phyloP scores from a whole-genome alignment of 1,284 basidiomycete species.

The Volvariella volvacea region DNA sequence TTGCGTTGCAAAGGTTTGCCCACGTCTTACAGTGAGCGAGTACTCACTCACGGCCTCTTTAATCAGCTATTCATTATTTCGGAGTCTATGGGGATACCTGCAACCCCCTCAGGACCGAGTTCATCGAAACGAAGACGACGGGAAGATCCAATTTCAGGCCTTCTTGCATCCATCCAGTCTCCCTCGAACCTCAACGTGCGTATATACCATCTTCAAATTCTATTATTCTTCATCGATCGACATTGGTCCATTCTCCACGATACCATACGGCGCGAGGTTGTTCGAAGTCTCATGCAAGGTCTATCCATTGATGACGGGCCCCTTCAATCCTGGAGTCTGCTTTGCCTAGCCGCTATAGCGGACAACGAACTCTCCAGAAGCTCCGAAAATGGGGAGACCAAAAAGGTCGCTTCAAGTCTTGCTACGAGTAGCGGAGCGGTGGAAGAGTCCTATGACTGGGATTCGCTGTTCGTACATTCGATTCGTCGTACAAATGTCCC shows the following conservation, averaged over 20 bases:
- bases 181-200: slow-evolving; percentile 27
- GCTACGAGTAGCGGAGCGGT: slow-evolving; percentile 7
- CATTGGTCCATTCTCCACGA: slow-evolving; percentile 62
- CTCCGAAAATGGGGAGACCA: background rate
- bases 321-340: slow-evolving; percentile 77
- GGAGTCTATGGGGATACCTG: slow-evolving; percentile 46
- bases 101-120: slow-evolving; percentile 13
- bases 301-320: slow-evolving; percentile 58
- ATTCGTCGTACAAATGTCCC: slow-evolving; percentile 67
- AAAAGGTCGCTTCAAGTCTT: slow-evolving; percentile 8
- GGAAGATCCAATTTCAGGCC: slow-evolving; percentile 52
- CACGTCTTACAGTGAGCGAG: background rate
- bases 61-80: slow-evolving; percentile 53
- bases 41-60: background rate
- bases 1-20: slow-evolving; percentile 60
- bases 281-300: slow-evolving; percentile 49
- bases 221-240: slow-evolving; percentile 80
- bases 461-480: slow-evolving; percentile 75
- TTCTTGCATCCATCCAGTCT: slow-evolving; percentile 47
- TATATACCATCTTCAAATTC: slow-evolving; percentile 62
- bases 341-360: slow-evolving; percentile 70
- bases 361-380: slow-evolving; percentile 28
- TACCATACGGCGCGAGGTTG: slow-evolving; percentile 49
- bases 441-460: slow-evolving; percentile 46
- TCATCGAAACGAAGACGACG: slow-evolving; percentile 43